A percentile compares a stretch with the other conserved stretches of the same genome.
Conservation (phyloP, 108 stramenopile genomes). For the Cylindrotheca closterium region DNA sequence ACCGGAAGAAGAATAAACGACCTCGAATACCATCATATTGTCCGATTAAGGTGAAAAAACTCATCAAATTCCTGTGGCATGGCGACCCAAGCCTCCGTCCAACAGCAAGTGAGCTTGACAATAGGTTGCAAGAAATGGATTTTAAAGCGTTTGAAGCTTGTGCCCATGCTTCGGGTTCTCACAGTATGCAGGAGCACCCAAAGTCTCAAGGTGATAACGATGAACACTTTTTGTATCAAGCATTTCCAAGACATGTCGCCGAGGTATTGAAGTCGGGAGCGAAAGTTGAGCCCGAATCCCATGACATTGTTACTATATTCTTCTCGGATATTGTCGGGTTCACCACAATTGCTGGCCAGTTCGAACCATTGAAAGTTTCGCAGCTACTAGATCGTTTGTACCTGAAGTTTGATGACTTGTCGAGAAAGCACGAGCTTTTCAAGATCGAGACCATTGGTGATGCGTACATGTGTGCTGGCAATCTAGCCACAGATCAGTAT, state of each 20-base stretch:
- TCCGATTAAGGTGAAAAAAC: slow-evolving; percentile 29
- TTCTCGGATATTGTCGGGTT: slow-evolving; percentile 61
- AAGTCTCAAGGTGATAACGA: no score
- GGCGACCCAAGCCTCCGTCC: slow-evolving; percentile 35
- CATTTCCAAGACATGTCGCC: slow-evolving; percentile 61
- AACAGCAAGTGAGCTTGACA: slow-evolving; percentile 42
- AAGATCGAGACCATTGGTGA: slow-evolving; percentile 64
- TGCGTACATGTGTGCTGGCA: slow-evolving; percentile 27
- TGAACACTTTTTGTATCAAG: slow-evolving; percentile 10
- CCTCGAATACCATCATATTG: slow-evolving; percentile 36
- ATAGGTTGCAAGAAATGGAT: slow-evolving; percentile 30
- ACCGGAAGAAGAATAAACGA: slow-evolving; percentile 22
- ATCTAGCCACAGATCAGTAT: slow-evolving; percentile 30
- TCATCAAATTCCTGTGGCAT: slow-evolving; percentile 38
- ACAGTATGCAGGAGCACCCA: background rate
- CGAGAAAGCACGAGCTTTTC: slow-evolving; percentile 42
- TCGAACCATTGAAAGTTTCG: slow-evolving; percentile 35
- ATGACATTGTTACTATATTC: slow-evolving; percentile 32
- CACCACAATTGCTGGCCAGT: slow-evolving; percentile 31
- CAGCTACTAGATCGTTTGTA: slow-evolving; percentile 48
- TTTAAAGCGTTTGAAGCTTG: slow-evolving; percentile 20
- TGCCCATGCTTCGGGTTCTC: background rate
- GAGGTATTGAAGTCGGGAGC: slow-evolving; percentile 28
- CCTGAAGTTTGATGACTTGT: slow-evolving; percentile 39
- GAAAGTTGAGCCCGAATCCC: slow-evolving; percentile 20